phyloP scores from a whole-genome alignment of 1,139 yeast species.

The Scheffersomyces quercinus region DNA sequence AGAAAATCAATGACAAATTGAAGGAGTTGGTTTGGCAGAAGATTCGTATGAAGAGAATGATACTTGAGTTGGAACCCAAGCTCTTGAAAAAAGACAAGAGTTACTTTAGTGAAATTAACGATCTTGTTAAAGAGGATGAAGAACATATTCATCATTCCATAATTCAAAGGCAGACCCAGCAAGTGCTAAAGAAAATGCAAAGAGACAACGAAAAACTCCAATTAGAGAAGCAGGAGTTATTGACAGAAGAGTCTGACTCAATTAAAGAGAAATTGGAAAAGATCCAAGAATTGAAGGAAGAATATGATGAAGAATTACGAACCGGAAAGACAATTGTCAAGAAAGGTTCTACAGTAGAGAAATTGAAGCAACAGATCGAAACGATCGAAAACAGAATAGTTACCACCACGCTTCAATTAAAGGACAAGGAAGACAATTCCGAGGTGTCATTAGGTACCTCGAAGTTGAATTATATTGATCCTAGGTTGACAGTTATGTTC shows the following conservation, averaged over 20 bases:
- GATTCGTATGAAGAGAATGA: slow-evolving; percentile 69
- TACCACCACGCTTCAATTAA: slow-evolving; percentile 69
- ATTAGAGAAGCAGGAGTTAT: slow-evolving; percentile 53
- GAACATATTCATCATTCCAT: slow-evolving; percentile 56
- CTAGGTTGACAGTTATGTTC: slow-evolving; percentile 87
- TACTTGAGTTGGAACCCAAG: slow-evolving; percentile 62
- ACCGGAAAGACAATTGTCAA: slow-evolving; percentile 62
- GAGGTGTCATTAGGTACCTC: slow-evolving; percentile 93
- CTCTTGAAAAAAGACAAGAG: slow-evolving; percentile 52
- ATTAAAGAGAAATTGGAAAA: slow-evolving; percentile 60
- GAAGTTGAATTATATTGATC: slow-evolving; percentile 93
- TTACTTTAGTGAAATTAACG: slow-evolving; percentile 72
- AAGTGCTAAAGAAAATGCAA: slow-evolving; percentile 60
- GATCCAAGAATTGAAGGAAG: slow-evolving; percentile 55
- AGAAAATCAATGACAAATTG: slow-evolving; percentile 72
- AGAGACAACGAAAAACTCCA: slow-evolving; percentile 77
- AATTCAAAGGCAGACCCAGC: slow-evolving; percentile 62
- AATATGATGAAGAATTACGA: slow-evolving; percentile 60
- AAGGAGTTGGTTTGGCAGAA: slow-evolving; percentile 85
- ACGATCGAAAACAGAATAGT: slow-evolving; percentile 70
- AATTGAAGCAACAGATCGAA: slow-evolving; percentile 70
- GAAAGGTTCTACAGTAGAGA: slow-evolving; percentile 60
- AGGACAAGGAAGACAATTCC: slow-evolving; percentile 92
- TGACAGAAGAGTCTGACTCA: slow-evolving; percentile 48
- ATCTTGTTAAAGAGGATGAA: slow-evolving; percentile 65